phyloP scores from a whole-genome alignment of 2,329 filamentous ascomycete species.

The Fusarium proliferatum region DNA sequence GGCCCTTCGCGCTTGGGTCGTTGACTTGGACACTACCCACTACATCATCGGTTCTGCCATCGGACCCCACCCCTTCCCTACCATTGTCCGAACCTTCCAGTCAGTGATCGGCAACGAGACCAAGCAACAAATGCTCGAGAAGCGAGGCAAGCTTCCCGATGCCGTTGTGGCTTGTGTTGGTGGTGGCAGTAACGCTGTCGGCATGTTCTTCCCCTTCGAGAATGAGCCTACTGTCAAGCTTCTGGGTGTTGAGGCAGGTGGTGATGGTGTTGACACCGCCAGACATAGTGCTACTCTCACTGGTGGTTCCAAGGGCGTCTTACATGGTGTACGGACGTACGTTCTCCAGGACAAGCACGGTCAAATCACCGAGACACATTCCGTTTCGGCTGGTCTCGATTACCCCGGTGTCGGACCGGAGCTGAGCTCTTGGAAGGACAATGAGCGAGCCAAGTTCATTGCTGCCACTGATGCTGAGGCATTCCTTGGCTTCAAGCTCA shows the following conservation, averaged over 20 bases:
- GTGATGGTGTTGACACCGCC: slow-evolving; percentile 87
- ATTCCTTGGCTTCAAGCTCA: slow-evolving; percentile 84
- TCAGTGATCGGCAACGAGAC: slow-evolving; percentile 96
- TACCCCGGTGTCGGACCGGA: slow-evolving; percentile 98
- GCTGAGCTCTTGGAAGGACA: slow-evolving; percentile 93
- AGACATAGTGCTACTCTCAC: slow-evolving; percentile 90
- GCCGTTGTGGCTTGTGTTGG: slow-evolving; percentile 97
- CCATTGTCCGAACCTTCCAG: slow-evolving; percentile 97
- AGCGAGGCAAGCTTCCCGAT: slow-evolving; percentile 89
- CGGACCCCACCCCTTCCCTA: slow-evolving; percentile 96
- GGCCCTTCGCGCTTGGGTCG: slow-evolving; percentile 93
- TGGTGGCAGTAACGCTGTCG: slow-evolving; percentile 92
- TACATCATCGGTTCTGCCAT: slow-evolving; percentile 99
- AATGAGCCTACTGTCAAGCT: slow-evolving; percentile 87
- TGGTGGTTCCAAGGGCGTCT: slow-evolving; percentile 87
- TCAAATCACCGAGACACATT: slow-evolving; percentile 95
- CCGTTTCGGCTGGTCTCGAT: slow-evolving; percentile 94
- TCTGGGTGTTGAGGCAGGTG: slow-evolving; percentile 93
- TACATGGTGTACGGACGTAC: slow-evolving; percentile 96
- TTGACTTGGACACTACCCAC: slow-evolving; percentile 91
- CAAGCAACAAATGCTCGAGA: slow-evolving; percentile 87
- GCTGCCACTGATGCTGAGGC: slow-evolving; percentile 93
- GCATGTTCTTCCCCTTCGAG: slow-evolving; percentile 98
- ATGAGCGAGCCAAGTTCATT: slow-evolving; percentile 84
- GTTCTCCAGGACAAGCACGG: slow-evolving; percentile 92